These are phyloP conservation scores for Tarenaya hassleriana DNA, from an alignment of 345 rosid species.

Conservation along the genomic window DNA sequence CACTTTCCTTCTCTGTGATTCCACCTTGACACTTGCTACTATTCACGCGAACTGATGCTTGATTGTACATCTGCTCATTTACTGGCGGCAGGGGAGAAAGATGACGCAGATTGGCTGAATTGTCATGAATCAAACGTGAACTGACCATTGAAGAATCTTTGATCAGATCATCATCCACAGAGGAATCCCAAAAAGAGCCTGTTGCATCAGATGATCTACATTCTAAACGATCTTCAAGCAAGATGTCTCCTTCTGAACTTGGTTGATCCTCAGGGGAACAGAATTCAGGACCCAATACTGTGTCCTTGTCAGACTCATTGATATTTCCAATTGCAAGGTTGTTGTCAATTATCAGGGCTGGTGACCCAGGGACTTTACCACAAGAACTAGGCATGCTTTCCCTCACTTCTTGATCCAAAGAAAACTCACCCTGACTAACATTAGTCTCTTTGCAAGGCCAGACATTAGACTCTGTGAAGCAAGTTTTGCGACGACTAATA, in stretches of 20 bases:
- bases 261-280: slow-evolving; percentile 26
- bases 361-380: slow-evolving; percentile 28
- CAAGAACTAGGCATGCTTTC: slow-evolving; percentile 28
- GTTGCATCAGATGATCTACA: slow-evolving; percentile 29
- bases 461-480: slow-evolving; percentile 26
- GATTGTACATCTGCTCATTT: slow-evolving; percentile 29
- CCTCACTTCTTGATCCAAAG: slow-evolving; percentile 29
- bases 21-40: slow-evolving; percentile 24
- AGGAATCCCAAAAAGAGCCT: slow-evolving; percentile 29
- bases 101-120: slow-evolving; percentile 25
- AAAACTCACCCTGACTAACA: slow-evolving; percentile 22
- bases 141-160: slow-evolving; percentile 19
- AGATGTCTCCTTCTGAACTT: slow-evolving; percentile 20
- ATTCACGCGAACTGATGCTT: slow-evolving; percentile 19
- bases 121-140: slow-evolving; percentile 21
- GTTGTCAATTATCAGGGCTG: slow-evolving; percentile 23
- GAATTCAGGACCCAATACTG: slow-evolving; percentile 21
- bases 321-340: slow-evolving; percentile 25
- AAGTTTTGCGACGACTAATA: slow-evolving; percentile 23
- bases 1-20: slow-evolving; percentile 29
- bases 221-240: slow-evolving; percentile 22
- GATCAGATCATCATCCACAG: slow-evolving; percentile 23
- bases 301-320: slow-evolving; percentile 22
- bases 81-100: slow-evolving; percentile 19
- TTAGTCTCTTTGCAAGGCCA: slow-evolving; percentile 22